Conservation (phyloP, 2,329 filamentous ascomycete species). For the Biscogniauxia sp. region DNA sequence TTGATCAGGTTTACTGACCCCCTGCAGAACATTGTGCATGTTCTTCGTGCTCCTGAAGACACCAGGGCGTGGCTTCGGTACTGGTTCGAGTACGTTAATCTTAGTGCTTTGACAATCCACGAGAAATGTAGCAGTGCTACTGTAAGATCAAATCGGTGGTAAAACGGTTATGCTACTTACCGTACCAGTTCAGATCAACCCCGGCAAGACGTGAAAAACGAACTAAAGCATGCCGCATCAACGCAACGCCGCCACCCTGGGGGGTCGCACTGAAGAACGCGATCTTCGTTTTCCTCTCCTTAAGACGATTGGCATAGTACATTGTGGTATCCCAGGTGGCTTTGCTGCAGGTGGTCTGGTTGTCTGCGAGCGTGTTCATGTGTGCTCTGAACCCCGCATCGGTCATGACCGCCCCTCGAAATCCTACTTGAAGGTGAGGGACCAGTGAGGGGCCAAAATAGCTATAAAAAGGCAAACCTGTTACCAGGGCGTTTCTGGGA, state of each 20-base stretch:
- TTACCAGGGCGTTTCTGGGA: constrained; percentile 10
- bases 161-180: constrained; percentile 33
- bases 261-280: constrained; percentile 80
- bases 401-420: constrained; percentile 66
- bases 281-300: constrained; percentile 62
- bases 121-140: constrained; percentile 8
- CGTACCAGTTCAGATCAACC: constrained; percentile 72
- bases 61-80: constrained; percentile 75
- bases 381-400: constrained; percentile 64
- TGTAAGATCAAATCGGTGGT: neutral
- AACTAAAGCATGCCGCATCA: constrained; percentile 78
- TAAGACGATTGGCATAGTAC: constrained; percentile 61
- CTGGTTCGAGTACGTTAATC: constrained; percentile 37
- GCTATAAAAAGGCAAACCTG: constrained; percentile 37
- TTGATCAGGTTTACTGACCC: constrained; percentile 64
- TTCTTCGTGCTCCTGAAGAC: constrained; percentile 84
- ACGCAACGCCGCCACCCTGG: constrained; percentile 77
- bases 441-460: constrained; percentile 71
- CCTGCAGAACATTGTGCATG: constrained; percentile 85
- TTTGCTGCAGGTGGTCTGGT: constrained; percentile 57
- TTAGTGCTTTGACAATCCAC: neutral
- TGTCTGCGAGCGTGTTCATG: constrained; percentile 55
- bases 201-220: constrained; percentile 66
- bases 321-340: constrained; percentile 66
- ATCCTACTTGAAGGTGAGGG: constrained; percentile 67